phyloP scores from a whole-genome alignment of 2,329 filamentous ascomycete species.

The Tolypocladium tundrense region DNA sequence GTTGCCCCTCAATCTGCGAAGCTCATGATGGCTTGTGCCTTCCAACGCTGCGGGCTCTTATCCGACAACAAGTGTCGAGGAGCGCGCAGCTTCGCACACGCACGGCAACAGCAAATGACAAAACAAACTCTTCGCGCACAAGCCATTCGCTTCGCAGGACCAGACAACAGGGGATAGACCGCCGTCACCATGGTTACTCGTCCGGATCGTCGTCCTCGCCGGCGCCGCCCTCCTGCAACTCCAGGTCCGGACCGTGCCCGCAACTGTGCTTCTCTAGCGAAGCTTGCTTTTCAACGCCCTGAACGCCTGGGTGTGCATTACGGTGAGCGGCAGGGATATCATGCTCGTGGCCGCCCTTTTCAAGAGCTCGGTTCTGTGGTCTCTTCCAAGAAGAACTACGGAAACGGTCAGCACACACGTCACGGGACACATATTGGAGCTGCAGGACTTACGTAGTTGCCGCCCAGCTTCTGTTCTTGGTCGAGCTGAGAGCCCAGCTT shows the following conservation, averaged over 20 bases:
- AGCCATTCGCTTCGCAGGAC: slow-evolving; percentile 34
- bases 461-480: slow-evolving; percentile 88
- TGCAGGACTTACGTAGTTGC: slow-evolving; percentile 73
- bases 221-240: slow-evolving; percentile 35
- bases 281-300: slow-evolving; percentile 41
- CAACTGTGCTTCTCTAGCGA: slow-evolving; percentile 17
- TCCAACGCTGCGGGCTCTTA: not conserved
- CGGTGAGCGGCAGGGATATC: slow-evolving; percentile 18
- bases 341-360: slow-evolving; percentile 39
- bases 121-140: slow-evolving; percentile 3
- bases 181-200: slow-evolving; percentile 46
- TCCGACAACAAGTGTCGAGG: not conserved
- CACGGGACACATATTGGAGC: not conserved
- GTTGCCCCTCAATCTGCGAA: slow-evolving; percentile 45
- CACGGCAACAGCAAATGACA: slow-evolving; percentile 1
- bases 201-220: slow-evolving; percentile 59
- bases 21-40: slow-evolving; percentile 2
- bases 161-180: slow-evolving; percentile 59
- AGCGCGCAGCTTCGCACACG: slow-evolving; percentile 1
- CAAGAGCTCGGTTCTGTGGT: slow-evolving; percentile 41
- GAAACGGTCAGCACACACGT: slow-evolving; percentile 5
- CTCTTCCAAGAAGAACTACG: slow-evolving; percentile 91
- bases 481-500: slow-evolving; percentile 93
- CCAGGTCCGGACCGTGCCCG: slow-evolving; percentile 19
- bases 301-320: slow-evolving; percentile 33